Percentiles rank a stretch among this genome's conserved stretches.
Evolutionary conservation across 768 basidiomycete genomes (phyloP).

Genomic region (Podaxis pistillaris): DNA sequence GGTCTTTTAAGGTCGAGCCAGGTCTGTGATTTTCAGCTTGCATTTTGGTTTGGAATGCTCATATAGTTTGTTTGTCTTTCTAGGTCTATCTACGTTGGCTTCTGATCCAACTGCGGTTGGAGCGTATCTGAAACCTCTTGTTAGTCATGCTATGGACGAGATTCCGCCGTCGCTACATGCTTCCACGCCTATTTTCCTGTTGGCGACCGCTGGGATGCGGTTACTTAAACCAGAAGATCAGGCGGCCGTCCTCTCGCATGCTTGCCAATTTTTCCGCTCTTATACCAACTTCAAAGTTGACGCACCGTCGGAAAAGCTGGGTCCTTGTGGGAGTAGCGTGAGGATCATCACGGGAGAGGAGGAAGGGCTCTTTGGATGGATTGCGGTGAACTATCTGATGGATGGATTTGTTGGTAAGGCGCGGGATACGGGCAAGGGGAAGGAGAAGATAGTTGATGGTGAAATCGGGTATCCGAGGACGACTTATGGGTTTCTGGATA

Average conservation of each 20-base stretch:
- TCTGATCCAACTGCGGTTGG: conserved; percentile 68
- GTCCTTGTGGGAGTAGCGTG: conserved; percentile 90
- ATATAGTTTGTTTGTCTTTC: background rate
- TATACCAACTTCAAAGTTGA: conserved; percentile 83
- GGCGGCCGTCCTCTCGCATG: conserved; percentile 64
- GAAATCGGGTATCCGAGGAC: conserved; percentile 37
- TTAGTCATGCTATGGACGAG: conserved; percentile 76
- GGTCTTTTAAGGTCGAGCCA: conserved; percentile 92
- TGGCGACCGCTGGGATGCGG: conserved; percentile 98
- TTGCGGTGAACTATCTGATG: conserved; percentile 98
- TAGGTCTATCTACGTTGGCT: conserved; percentile 87
- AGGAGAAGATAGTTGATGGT: conserved; percentile 36
- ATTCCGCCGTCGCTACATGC: conserved; percentile 85
- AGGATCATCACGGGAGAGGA: conserved; percentile 97
- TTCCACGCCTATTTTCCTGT: conserved; percentile 87
- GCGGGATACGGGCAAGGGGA: background rate
- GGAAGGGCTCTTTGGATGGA: conserved; percentile 98
- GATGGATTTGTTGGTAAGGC: conserved; percentile 71
- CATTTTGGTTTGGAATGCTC: background rate
- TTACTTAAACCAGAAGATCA: conserved; percentile 71
- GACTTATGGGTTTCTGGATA: conserved; percentile 97
- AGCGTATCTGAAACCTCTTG: conserved; percentile 75
- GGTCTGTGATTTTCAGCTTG: conserved; percentile 53
- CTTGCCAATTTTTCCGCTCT: conserved; percentile 72
- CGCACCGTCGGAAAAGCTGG: conserved; percentile 48